Conservation (phyloP, 2,329 filamentous ascomycete species). For the Aspergillus ustus region DNA sequence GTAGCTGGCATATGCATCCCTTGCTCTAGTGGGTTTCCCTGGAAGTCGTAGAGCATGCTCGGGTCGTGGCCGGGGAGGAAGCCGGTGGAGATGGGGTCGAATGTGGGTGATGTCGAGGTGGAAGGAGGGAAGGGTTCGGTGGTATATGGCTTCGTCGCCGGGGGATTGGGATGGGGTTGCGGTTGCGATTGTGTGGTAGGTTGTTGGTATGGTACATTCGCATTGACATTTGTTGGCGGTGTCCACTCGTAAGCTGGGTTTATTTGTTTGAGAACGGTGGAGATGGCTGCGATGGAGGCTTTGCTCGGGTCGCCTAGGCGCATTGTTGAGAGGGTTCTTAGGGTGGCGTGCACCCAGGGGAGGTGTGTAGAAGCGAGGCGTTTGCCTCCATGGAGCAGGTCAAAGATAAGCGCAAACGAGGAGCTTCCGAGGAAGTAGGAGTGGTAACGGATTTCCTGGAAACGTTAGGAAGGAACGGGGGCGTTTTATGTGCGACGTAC, state of each 20-base stretch:
- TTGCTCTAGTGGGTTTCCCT: slow-evolving; percentile 28
- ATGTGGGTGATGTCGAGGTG: background rate
- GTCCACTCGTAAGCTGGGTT: slow-evolving; percentile 37
- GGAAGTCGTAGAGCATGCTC: slow-evolving; percentile 24
- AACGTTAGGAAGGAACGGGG: background rate
- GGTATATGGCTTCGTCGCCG: background rate
- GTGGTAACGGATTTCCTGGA: slow-evolving; percentile 51
- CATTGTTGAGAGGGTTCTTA: slow-evolving; percentile 46
- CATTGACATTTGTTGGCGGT: slow-evolving; percentile 2
- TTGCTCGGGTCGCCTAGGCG: slow-evolving; percentile 32
- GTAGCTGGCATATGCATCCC: slow-evolving; percentile 25
- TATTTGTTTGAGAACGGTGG: slow-evolving; percentile 39
- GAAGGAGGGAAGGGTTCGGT: background rate
- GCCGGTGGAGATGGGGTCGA: background rate
- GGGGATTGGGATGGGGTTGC: background rate
- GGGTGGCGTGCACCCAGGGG: slow-evolving; percentile 47
- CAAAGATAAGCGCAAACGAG: slow-evolving; percentile 48
- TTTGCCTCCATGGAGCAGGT: slow-evolving; percentile 46
- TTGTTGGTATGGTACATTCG: background rate
- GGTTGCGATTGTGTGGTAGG: background rate
- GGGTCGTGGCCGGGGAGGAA: slow-evolving; percentile 2
- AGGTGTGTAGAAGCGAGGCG: slow-evolving; percentile 43
- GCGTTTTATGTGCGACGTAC: slow-evolving; percentile 32
- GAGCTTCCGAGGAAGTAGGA: slow-evolving; percentile 51
- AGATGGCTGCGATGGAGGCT: slow-evolving; percentile 37